phyloP scores from a whole-genome alignment of 371 early-diverging fungal species.

The Mucor piriformis region DNA sequence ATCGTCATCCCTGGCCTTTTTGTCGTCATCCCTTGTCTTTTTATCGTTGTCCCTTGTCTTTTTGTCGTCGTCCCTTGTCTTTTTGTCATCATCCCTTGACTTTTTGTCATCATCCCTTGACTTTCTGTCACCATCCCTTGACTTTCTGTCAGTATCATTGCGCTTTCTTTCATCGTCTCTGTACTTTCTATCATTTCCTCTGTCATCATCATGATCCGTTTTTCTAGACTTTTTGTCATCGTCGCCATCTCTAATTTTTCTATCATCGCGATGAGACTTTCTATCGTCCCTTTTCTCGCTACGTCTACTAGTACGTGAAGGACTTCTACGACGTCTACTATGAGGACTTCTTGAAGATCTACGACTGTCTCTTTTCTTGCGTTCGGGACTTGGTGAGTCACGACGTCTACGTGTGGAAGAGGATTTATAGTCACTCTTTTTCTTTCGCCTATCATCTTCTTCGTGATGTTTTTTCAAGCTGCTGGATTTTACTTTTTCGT shows the following conservation, averaged over 20 bases:
- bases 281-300: neutral
- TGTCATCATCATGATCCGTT: neutral
- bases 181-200: neutral
- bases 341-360: neutral
- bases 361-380: neutral
- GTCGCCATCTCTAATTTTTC: neutral
- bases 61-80: neutral
- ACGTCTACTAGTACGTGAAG: neutral
- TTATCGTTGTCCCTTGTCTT: neutral
- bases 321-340: constrained; percentile 1
- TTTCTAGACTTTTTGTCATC: neutral
- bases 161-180: neutral
- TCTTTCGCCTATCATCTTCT: neutral
- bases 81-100: neutral
- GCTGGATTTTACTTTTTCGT: neutral
- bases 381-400: neutral
- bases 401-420: neutral
- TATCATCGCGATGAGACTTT: neutral
- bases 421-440: neutral
- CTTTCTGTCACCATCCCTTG: neutral
- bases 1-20: too few species aligned
- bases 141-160: too few species aligned
- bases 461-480: neutral
- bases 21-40: too few species aligned
- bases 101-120: neutral